Conservation (phyloP, 2,329 filamentous ascomycete species). For the Aspergillus sp. region DNA sequence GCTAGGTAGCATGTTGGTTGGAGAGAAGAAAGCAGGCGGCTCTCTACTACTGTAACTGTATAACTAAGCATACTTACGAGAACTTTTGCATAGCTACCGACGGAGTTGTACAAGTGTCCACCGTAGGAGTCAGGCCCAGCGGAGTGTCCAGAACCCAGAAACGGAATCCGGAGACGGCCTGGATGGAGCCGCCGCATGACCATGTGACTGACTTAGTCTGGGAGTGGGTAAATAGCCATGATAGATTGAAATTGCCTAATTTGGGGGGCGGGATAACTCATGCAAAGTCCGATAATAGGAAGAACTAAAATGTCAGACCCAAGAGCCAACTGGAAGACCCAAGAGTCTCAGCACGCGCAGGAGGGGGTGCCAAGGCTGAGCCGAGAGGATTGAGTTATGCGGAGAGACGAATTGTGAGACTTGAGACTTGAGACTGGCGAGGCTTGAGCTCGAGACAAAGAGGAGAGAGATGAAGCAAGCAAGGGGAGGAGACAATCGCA, state of each 20-base stretch:
- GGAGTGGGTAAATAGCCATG: neutral
- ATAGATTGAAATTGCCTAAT: neutral
- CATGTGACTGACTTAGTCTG: neutral
- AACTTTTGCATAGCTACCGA: neutral
- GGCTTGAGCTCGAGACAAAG: neutral
- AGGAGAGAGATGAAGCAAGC: neutral
- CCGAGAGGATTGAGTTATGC: neutral
- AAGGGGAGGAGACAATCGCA: constrained; percentile 5
- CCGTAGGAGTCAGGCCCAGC: too few relatives aligned
- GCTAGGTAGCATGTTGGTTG: constrained; percentile 4
- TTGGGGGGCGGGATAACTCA: neutral
- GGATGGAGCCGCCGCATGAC: neutral
- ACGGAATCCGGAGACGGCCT: neutral
- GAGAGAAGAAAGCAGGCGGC: constrained; percentile 3
- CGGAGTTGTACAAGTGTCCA: too few relatives aligned
- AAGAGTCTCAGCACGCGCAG: too few relatives aligned
- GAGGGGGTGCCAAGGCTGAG: neutral
- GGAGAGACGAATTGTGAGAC: neutral
- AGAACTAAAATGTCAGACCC: neutral
- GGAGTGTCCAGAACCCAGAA: neutral
- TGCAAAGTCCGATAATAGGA: neutral
- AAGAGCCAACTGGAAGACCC: too few relatives aligned
- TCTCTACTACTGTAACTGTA: constrained; percentile 1
- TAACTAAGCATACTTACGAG: neutral
- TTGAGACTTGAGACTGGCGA: neutral